phyloP scores from a whole-genome alignment of 2,329 filamentous ascomycete genomes.

The Conoideocrella luteorostrata region DNA sequence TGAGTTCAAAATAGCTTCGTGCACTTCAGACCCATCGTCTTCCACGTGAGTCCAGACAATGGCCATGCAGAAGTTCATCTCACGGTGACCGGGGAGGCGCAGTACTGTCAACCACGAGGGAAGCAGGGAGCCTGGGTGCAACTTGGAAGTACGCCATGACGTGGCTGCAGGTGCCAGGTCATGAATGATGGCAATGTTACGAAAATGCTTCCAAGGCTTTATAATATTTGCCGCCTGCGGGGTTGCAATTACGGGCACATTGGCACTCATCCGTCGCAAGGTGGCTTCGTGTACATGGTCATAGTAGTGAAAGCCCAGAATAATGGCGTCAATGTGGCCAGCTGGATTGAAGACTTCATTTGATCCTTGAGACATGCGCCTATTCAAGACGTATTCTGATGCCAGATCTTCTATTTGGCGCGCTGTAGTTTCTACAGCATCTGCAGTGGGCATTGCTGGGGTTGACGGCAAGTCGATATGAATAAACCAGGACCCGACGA shows the following conservation, averaged over 20 bases:
- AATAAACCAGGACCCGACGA: constrained; percentile 16
- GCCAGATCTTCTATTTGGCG: constrained; percentile 11
- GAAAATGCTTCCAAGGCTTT: constrained; percentile 11
- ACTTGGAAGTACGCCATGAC: constrained; percentile 5
- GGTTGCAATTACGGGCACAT: constrained; percentile 10
- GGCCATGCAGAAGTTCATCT: constrained; percentile 10
- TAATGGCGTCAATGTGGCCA: constrained; percentile 10
- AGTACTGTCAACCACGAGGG: constrained; percentile 9
- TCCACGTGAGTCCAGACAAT: constrained; percentile 10
- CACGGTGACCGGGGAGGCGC: constrained; percentile 11
- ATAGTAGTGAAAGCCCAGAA: constrained; percentile 10
- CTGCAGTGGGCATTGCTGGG: constrained; percentile 9
- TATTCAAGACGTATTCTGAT: constrained; percentile 7
- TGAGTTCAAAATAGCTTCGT: constrained; percentile 8
- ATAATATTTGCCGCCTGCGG: constrained; percentile 10
- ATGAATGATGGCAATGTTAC: constrained; percentile 6
- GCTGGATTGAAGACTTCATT: constrained; percentile 12
- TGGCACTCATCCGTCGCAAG: constrained; percentile 6
- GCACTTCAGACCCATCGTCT: constrained; percentile 3
- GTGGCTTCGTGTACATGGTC: constrained; percentile 11
- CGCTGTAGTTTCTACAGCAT: constrained; percentile 8
- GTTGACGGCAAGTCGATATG: constrained; percentile 12
- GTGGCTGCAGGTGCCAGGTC: constrained; percentile 2
- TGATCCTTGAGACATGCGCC: constrained; percentile 11
- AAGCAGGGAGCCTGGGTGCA: constrained; percentile 6